phyloP scores from a whole-genome alignment of 192 early-diverging fungal genomes.

The Coemansia sp. region DNA sequence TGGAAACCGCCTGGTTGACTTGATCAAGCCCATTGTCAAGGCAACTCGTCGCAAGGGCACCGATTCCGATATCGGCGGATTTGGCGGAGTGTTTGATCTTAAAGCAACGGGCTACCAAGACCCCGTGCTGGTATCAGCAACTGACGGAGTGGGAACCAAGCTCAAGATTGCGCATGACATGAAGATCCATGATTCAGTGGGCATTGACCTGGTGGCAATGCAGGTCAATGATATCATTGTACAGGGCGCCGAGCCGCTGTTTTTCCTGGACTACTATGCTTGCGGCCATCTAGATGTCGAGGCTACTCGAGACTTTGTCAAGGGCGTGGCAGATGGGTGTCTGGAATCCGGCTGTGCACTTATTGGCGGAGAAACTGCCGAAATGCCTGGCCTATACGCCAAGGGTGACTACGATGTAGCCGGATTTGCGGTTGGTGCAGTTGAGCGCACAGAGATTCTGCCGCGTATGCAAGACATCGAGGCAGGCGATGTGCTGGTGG shows the following conservation, averaged over 20 bases:
- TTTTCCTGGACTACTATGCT: conserved; percentile 99
- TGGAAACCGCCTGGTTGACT: conserved; percentile 91
- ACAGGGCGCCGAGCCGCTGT: conserved; percentile 97
- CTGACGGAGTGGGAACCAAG: conserved; percentile 99
- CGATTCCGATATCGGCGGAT: conserved; percentile 97
- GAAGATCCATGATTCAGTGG: conserved; percentile 88
- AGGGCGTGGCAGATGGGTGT: conserved; percentile 94
- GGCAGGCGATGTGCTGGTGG: conserved; percentile 82
- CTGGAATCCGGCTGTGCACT: conserved; percentile 86
- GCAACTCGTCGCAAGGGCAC: conserved; percentile 90
- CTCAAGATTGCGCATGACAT: conserved; percentile 90
- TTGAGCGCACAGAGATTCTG: conserved; percentile 85
- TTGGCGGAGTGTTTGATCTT: conserved; percentile 97
- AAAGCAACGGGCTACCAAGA: conserved; percentile 90
- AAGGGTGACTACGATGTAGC: conserved; percentile 89
- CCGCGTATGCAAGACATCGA: conserved; percentile 76
- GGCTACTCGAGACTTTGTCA: conserved; percentile 85
- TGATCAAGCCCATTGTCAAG: conserved; percentile 94
- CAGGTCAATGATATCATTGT: conserved; percentile 98
- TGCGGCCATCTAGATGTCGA: conserved; percentile 90
- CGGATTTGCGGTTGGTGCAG: conserved; percentile 96
- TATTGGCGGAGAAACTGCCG: conserved; percentile 97
- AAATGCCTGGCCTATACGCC: conserved; percentile 97
- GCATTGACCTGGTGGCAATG: conserved; percentile 99
- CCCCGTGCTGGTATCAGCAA: conserved; percentile 94